These are phyloP conservation scores for Prosopis cineraria DNA, from an alignment of 306 rosid genomes.

Conservation along the genomic window DNA sequence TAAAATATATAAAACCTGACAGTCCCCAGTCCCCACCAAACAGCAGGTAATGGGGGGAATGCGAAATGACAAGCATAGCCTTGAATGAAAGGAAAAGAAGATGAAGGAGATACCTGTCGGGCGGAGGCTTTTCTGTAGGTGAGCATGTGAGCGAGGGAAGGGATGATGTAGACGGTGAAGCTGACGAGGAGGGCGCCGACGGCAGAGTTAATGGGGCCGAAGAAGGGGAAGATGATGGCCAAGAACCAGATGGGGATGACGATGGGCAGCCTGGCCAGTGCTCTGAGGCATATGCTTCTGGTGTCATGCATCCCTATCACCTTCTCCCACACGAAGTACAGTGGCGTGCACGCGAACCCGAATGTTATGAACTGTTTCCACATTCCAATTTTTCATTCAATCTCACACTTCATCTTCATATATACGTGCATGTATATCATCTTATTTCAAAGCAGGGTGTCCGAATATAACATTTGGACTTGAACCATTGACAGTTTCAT, in stretches of 20 bases:
- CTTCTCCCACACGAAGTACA: slow-evolving; percentile 80
- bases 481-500: too few species aligned
- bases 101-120: slow-evolving; percentile 72
- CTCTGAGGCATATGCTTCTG: slow-evolving; percentile 62
- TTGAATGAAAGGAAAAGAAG: too few species aligned
- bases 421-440: too few species aligned
- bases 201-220: slow-evolving; percentile 72
- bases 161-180: slow-evolving; percentile 77
- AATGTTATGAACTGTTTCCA: slow-evolving; percentile 68
- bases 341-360: slow-evolving; percentile 71
- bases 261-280: slow-evolving; percentile 62
- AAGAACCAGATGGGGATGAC: slow-evolving; percentile 73
- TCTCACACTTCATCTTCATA: too few species aligned
- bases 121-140: slow-evolving; percentile 67
- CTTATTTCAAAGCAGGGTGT: too few species aligned
- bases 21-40: slow-evolving; percentile 33
- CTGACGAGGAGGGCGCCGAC: slow-evolving; percentile 76
- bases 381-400: neutral
- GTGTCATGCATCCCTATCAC: slow-evolving; percentile 78
- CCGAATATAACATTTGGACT: too few species aligned
- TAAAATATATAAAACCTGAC: too few species aligned
- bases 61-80: slow-evolving; percentile 31
- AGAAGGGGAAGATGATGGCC: slow-evolving; percentile 73
- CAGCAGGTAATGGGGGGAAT: slow-evolving; percentile 30
- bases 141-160: slow-evolving; percentile 65